Evolutionary conservation across 1,139 yeast genomes (phyloP).

Genomic region (Pichia sp.): DNA sequence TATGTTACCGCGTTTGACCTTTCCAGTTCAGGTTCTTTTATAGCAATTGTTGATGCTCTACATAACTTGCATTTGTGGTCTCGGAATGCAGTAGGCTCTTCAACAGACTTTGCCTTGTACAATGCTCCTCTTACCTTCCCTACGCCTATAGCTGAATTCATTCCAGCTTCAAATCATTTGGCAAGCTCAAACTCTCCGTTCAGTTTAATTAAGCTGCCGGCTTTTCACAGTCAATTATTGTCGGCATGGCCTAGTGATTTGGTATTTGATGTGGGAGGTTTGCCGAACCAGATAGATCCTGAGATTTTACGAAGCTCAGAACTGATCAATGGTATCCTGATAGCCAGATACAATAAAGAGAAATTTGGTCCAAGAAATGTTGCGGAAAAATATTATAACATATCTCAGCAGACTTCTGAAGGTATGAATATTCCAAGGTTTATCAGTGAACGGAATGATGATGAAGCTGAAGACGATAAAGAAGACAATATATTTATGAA

Average conservation of each 20-base stretch:
- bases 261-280: constrained; percentile 51
- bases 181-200: constrained; percentile 49
- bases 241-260: constrained; percentile 74
- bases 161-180: constrained; percentile 31
- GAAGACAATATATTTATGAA: neutral
- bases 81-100: constrained; percentile 34
- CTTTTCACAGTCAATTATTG: constrained; percentile 68
- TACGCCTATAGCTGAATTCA: constrained; percentile 18
- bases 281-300: constrained; percentile 44
- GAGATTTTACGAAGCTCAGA: constrained; percentile 35
- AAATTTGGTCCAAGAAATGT: constrained; percentile 53
- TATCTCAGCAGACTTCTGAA: constrained; percentile 33
- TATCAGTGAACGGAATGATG: constrained; percentile 59
- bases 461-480: constrained; percentile 20
- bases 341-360: constrained; percentile 49
- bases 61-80: constrained; percentile 78
- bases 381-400: constrained; percentile 39
- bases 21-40: constrained; percentile 76
- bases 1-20: constrained; percentile 57
- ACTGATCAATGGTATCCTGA: constrained; percentile 28
- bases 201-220: constrained; percentile 79
- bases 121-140: constrained; percentile 25
- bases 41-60: constrained; percentile 63
- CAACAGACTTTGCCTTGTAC: constrained; percentile 29
- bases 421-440: constrained; percentile 51